These are phyloP conservation scores for Mycena olivaceomarginata DNA, from an alignment of 768 basidiomycete species.

Conservation along the genomic window DNA sequence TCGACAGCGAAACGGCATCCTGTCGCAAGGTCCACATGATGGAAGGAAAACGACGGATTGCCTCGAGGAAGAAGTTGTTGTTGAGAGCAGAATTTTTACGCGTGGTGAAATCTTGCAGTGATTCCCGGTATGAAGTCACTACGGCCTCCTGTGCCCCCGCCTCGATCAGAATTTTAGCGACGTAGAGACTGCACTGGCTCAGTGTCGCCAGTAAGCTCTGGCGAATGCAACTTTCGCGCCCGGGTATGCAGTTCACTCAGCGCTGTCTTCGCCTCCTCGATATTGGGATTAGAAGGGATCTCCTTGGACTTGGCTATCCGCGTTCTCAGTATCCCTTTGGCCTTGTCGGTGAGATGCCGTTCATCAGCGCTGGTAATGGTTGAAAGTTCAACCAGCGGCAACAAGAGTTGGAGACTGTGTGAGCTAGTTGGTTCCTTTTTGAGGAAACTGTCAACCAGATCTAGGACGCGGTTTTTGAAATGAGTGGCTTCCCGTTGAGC, in stretches of 20 bases:
- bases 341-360: slow-evolving; percentile 92
- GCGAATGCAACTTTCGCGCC: slow-evolving; percentile 80
- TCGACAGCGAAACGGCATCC: slow-evolving; percentile 73
- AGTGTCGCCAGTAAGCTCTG: slow-evolving; percentile 80
- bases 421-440: slow-evolving; percentile 87
- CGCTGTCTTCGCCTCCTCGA: slow-evolving; percentile 65
- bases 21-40: slow-evolving; percentile 80
- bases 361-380: slow-evolving; percentile 83
- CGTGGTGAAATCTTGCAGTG: slow-evolving; percentile 84
- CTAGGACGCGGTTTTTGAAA: slow-evolving; percentile 97
- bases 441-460: slow-evolving; percentile 92
- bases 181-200: slow-evolving; percentile 82
- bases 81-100: slow-evolving; percentile 89
- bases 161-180: slow-evolving; percentile 71
- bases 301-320: slow-evolving; percentile 88
- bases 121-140: slow-evolving; percentile 75
- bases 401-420: slow-evolving; percentile 77
- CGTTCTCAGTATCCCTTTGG: slow-evolving; percentile 84
- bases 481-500: slow-evolving; percentile 93
- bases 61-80: slow-evolving; percentile 85
- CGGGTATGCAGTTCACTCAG: slow-evolving; percentile 81
- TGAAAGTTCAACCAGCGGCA: slow-evolving; percentile 87
- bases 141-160: slow-evolving; percentile 67
- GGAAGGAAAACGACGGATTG: slow-evolving; percentile 78
- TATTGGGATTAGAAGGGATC: slow-evolving; percentile 67